Conservation (phyloP, 75 land plant species). For the Selaginella moellendorffii region DNA sequence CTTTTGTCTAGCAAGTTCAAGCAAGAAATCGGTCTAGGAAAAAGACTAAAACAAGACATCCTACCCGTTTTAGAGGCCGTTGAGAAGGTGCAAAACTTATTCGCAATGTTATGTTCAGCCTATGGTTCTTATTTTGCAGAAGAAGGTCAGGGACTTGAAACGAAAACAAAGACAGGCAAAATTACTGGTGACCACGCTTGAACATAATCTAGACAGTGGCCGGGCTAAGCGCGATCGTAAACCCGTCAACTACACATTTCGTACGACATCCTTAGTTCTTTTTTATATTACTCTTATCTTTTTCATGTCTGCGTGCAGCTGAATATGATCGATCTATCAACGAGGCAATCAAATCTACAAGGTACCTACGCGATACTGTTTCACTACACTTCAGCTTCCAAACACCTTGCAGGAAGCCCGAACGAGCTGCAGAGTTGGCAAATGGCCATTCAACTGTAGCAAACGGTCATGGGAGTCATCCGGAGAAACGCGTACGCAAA, state of each 20-base stretch:
- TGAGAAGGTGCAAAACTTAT: slow-evolving; percentile 65
- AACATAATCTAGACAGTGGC: slow-evolving; percentile 20
- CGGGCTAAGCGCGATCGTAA: slow-evolving; percentile 55
- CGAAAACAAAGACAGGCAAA: slow-evolving; percentile 45
- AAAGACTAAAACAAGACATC: slow-evolving; percentile 34
- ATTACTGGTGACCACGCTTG: slow-evolving; percentile 29
- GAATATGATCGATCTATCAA: slow-evolving; percentile 88
- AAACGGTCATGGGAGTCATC: background rate
- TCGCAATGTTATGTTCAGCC: too few species aligned
- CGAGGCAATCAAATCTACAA: slow-evolving; percentile 90
- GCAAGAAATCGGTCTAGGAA: slow-evolving; percentile 41
- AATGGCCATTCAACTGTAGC: background rate
- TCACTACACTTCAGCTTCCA: too few species aligned
- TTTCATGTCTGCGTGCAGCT: slow-evolving; percentile 42
- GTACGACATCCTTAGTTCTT: slow-evolving; percentile 18
- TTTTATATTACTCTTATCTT: background rate
- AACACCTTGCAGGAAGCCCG: too few species aligned
- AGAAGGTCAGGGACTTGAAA: slow-evolving; percentile 58
- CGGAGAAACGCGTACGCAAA: background rate
- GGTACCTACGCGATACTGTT: slow-evolving; percentile 24
- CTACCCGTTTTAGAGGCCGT: slow-evolving; percentile 61
- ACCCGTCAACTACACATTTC: slow-evolving; percentile 72
- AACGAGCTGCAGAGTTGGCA: too few species aligned
- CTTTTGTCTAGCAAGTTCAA: slow-evolving; percentile 38
- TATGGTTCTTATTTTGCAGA: slow-evolving; percentile 31